Conservation (phyloP, 2,329 filamentous ascomycete species). For the Fusarium robinianum region DNA sequence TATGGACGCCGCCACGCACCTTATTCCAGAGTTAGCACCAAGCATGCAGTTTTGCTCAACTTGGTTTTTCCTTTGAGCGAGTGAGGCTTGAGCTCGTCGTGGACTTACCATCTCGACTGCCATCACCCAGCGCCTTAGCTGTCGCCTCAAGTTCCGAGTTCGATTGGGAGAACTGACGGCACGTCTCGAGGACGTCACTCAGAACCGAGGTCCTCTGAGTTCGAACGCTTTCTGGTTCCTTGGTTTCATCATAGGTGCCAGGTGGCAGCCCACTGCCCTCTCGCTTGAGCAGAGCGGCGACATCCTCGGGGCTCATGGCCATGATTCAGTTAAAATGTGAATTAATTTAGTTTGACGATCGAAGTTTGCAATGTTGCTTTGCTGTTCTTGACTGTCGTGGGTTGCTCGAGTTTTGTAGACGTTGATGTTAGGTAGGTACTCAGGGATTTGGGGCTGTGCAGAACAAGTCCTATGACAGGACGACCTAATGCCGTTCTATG, state of each 20-base stretch:
- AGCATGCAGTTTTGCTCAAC: no score
- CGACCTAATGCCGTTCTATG: no score
- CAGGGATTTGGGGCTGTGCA: no score
- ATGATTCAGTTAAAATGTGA: no score
- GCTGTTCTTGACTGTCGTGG: no score
- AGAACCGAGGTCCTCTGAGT: slow-evolving; percentile 41
- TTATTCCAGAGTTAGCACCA: slow-evolving; percentile 37
- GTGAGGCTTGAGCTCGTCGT: rapidly evolving
- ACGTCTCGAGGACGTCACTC: slow-evolving; percentile 44
- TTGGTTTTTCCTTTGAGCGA: not conserved
- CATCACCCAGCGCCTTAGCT: slow-evolving; percentile 59
- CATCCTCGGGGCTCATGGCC: slow-evolving; percentile 43
- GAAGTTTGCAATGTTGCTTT: no score
- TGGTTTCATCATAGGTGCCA: slow-evolving; percentile 35
- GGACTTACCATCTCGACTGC: slow-evolving; percentile 58
- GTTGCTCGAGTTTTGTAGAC: no score
- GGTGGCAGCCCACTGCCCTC: slow-evolving; percentile 38
- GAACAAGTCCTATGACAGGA: no score
- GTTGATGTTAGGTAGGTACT: no score
- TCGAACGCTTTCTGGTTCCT: slow-evolving; percentile 29
- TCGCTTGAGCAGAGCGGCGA: slow-evolving; percentile 44
- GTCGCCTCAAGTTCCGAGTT: slow-evolving; percentile 50
- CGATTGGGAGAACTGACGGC: slow-evolving; percentile 48
- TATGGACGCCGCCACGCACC: slow-evolving; percentile 61
- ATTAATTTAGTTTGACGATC: no score